Base-by-base conservation (phyloP, 2,329 filamentous ascomycete species). In the Phaeophleospora eucalypticola region DNA sequence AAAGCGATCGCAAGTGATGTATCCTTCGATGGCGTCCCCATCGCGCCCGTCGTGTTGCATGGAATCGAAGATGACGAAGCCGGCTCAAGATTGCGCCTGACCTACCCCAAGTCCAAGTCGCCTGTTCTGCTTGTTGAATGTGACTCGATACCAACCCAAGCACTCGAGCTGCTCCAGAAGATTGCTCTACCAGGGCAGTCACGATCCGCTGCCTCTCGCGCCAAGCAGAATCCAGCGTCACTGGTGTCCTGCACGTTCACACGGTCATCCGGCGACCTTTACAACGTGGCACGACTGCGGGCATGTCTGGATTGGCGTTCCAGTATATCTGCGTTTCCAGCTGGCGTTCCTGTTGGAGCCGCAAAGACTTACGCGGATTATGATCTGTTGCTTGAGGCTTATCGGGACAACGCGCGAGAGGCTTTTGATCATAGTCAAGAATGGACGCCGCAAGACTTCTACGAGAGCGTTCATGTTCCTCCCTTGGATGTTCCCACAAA, bases 381-480 rank as follows among this genome's bases (percentile, higher is more conserved):
- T 32, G 52, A 56, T 9, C 21, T 56, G 10, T 45, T 64, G 12
- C 35, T 51, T 8, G 34, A 53, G 16, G 53, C 54, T 14, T 64
- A 52, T 41, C 53, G 54, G n/a, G 58, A 63, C 42, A n/a, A 33
- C 3, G 47, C 42, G 4, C 37, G 55, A 39, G 53, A 54, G 8
- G 43, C 47, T 15, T 40, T 46, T 9, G 55, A 63, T 32, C 52
- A 58, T 33, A 55, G 18, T 9, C 47, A 58, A 38, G 45, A 52
- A 12, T 77, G 75, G 73, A 67, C 68, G 3, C 70, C 76, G 9
- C 71, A 74, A 40, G 75, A 79, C 47, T 90, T 90, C 61, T 90
- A 89, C 58, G 77, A 85, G 43, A 80, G 80, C 14, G 82, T 86
- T 1, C 77, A 82, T 58, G 75, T 83, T 2, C 82, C 86, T 1